phyloP scores from a whole-genome alignment of 441 rosid species.

The Erodium texanum region DNA sequence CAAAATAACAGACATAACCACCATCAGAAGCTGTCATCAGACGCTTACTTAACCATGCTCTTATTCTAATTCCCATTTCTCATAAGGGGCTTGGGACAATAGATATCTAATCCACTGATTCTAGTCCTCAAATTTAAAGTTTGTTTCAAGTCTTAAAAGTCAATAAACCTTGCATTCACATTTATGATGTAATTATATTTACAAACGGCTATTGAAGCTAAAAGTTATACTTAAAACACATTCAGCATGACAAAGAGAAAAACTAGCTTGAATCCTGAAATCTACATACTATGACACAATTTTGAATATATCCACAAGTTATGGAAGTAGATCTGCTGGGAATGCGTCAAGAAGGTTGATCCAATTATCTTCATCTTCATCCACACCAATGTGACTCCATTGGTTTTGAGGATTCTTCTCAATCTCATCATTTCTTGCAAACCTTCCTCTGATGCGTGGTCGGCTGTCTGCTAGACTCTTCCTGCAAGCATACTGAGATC shows the following conservation, averaged over 20 bases:
- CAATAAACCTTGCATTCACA: not conserved
- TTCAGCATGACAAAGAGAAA: not conserved
- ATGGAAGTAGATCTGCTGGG: slow-evolving; percentile 38
- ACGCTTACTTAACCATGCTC: too few relatives aligned
- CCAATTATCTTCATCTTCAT: slow-evolving; percentile 61
- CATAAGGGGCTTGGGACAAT: too few relatives aligned
- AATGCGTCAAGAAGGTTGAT: slow-evolving; percentile 53
- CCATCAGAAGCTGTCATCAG: too few relatives aligned
- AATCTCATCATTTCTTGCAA: slow-evolving; percentile 69
- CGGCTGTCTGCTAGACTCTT: slow-evolving; percentile 90
- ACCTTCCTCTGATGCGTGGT: slow-evolving; percentile 84
- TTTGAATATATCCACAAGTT: not conserved
- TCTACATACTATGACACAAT: slow-evolving; percentile 1
- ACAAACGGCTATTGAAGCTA: not conserved
- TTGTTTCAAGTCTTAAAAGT: not conserved
- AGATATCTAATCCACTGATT: too few relatives aligned
- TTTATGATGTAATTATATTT: not conserved
- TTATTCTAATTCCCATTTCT: too few relatives aligned
- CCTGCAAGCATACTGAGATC: slow-evolving; percentile 74
- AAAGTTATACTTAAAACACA: not conserved
- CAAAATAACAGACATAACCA: too few relatives aligned
- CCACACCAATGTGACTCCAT: slow-evolving; percentile 37
- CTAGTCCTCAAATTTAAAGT: too few relatives aligned
- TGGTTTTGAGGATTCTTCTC: slow-evolving; percentile 38
- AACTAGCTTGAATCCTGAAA: not conserved